Base-by-base conservation (phyloP, 768 basidiomycete genomes). In the Macrocybe gigantea region DNA sequence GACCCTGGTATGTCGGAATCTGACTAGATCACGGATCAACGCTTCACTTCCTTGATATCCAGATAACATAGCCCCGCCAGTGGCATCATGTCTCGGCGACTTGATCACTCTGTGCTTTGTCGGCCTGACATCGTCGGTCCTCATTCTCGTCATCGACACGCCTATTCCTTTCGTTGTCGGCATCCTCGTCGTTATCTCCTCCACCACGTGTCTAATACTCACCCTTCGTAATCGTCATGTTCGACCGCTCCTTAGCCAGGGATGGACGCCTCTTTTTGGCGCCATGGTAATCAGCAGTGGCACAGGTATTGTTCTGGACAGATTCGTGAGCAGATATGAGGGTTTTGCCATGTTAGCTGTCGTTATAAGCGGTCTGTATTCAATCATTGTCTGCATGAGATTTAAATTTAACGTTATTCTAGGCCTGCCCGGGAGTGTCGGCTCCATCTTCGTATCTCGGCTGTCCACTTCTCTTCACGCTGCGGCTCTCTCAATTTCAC, bases 31-130 rank as follows among this genome's bases (percentile, higher is more conserved):
- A 22, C 22, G 22, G 22, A 22, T 22, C 22, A 38, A 33, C n/a
- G 2, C 7, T 13, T 3, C 41, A 13, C 30, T 33, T 22, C 14
- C 38, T 7, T 5, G 10, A 10, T 13, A 11, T 13, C 6, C 58
- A 92, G 93, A 96, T 61, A 99, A 99, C 63, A 94, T 98, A 54
- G 88, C 94, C 1, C 91, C 96, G 0, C 93, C 96, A 0, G 75
- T 98, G 7, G 96, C 96, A 0, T 81, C 92, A 2, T 92, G 90
- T 56, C 75, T 98, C 2, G 95, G 96, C 5, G 96, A 98, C 59
- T 75, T 99, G 33, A 75, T 98, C 43, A 95, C 95, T 0, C 80
- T 99, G 41, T 75, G 82, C 49, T 81, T 97, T 47, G 70, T 98
- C 29, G 89, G 86, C n/a, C 48, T 69, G 12, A 72, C 85, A n/a